Evolutionary conservation across 1,284 basidiomycete species (phyloP), one percentile per base, ranked within the genome.

Genomic region (Termitomyces sp.): DNA sequence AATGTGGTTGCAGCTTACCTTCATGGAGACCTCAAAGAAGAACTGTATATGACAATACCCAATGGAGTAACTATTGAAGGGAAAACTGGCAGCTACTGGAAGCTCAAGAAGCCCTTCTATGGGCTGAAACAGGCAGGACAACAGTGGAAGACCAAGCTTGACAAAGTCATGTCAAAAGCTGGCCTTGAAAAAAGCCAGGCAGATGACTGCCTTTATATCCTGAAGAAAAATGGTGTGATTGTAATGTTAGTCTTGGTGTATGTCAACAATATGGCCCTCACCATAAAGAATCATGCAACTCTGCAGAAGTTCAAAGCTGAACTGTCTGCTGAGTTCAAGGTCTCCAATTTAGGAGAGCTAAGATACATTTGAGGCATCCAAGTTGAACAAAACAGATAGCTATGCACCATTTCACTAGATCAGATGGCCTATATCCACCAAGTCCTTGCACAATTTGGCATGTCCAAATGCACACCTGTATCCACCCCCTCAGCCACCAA

Each of bases 1-100:
- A 66, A 73, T 53, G 59, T 71, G 19, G 62, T 62, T 24, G 61
- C 64, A 2, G 68, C 69, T 0, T 71, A 67, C 15, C 55, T 62
- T 5, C 48, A 61, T 28, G 51, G 64, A 5, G 49, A 58, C n/a
- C 56, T 64, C 13, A 43, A 61, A 9, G 61, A 63, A 36, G 64
- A 67, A 38, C 24, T 64, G 5, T 65, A 59, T 44, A 57, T 67
- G 52, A 9, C 44, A 6, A 56, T 50, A 33, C 60, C 61, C 8
- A 36, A 19, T 40, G 47, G 15, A 54, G 50, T 5, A n/a, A 48
- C 10, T 50, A 42, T 44, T n/a, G 24, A 39, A 5, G 21, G 24
- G n/a, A 41, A 41, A 7, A 17, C n/a, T 1, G 49, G 39, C 0
- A 17, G 49, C 10, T 41, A 43, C 36, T 58, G 58, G 56, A 34